Evolutionary conservation across 345 rosid genomes (phyloP).

Genomic region (Eucalyptus virginea): DNA sequence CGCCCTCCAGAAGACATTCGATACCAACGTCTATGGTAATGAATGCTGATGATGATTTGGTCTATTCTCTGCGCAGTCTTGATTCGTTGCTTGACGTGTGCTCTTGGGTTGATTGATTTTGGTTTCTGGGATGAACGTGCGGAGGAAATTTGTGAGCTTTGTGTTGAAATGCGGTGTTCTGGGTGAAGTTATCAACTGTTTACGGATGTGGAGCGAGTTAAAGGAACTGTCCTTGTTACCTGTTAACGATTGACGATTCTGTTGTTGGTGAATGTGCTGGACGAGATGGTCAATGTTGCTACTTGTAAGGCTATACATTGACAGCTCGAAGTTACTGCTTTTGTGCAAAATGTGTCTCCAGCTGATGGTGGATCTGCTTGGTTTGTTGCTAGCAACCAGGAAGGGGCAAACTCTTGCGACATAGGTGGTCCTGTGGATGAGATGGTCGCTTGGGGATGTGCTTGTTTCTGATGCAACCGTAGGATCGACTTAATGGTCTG

Average conservation of each 20-base stretch:
- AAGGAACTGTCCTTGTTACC: neutral
- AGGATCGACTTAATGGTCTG: neutral
- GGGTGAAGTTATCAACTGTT: neutral
- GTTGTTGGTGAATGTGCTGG: neutral
- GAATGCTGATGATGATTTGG: too few species aligned
- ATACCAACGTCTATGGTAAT: slow-evolving; percentile 70
- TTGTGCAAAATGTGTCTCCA: neutral
- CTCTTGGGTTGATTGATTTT: neutral
- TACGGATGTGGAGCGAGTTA: neutral
- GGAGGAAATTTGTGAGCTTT: neutral
- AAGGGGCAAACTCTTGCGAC: neutral
- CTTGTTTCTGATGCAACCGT: neutral
- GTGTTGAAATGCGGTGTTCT: neutral
- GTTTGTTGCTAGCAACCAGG: neutral
- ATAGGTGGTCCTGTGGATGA: neutral
- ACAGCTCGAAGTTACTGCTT: neutral
- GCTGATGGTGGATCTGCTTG: neutral
- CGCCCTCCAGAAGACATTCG: slow-evolving; percentile 42
- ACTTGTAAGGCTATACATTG: neutral
- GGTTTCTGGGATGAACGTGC: neutral
- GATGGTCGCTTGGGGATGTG: neutral
- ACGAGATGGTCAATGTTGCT: neutral
- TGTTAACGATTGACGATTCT: neutral
- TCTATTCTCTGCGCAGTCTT: neutral
- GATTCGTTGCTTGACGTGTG: neutral